Evolutionary conservation across 805 yeast species (phyloP).

Genomic region (Lipomyces japonicus): DNA sequence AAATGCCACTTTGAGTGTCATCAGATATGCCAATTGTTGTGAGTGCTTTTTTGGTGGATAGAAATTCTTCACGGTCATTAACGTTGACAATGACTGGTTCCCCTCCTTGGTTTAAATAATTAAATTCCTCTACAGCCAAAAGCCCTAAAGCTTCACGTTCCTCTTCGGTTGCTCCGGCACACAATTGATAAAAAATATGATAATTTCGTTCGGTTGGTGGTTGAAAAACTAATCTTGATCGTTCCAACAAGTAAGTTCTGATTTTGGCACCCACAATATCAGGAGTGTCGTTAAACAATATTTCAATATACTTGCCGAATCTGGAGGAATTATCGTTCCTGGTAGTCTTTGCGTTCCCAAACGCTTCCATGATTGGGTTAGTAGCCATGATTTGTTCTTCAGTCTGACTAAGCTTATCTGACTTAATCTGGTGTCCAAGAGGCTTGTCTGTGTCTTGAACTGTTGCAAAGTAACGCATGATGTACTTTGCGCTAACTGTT

Average conservation of each 20-base stretch:
- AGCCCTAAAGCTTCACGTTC: constrained; percentile 59
- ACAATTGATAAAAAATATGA: constrained; percentile 87
- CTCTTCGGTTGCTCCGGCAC: constrained; percentile 59
- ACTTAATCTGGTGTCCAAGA: constrained; percentile 33
- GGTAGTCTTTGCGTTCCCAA: constrained; percentile 97
- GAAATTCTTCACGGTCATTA: constrained; percentile 77
- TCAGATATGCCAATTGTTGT: constrained; percentile 68
- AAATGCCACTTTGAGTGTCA: constrained; percentile 61
- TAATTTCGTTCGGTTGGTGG: constrained; percentile 88
- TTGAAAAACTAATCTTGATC: constrained; percentile 92
- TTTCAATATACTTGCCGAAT: constrained; percentile 93
- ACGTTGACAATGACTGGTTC: constrained; percentile 63
- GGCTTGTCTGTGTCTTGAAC: constrained; percentile 58
- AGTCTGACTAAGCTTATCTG: constrained; percentile 74
- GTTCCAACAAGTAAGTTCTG: constrained; percentile 85
- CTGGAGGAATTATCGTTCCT: constrained; percentile 97
- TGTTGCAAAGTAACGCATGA: constrained; percentile 95
- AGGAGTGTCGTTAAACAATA: constrained; percentile 68
- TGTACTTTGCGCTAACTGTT: constrained; percentile 93
- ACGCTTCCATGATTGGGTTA: constrained; percentile 95
- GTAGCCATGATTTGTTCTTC: constrained; percentile 95
- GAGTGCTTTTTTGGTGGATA: constrained; percentile 71
- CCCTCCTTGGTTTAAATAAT: constrained; percentile 89
- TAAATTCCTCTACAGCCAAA: constrained; percentile 61
- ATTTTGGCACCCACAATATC: constrained; percentile 92